phyloP scores from a whole-genome alignment of 208 protist genomes.

The Trypanosoma mega region DNA sequence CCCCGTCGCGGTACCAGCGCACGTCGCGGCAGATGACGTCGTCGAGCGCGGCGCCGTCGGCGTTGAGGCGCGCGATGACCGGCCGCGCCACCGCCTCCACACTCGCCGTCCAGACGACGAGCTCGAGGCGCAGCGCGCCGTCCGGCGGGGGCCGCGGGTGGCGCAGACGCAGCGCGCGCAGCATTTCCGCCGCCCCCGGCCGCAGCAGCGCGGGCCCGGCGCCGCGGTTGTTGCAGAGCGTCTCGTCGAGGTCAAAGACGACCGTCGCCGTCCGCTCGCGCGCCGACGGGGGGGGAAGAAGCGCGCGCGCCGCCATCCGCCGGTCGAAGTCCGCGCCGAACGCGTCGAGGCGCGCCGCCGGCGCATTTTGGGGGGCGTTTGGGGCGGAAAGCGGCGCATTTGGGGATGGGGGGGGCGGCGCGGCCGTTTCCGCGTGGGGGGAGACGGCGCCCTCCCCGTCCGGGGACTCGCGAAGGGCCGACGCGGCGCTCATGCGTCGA shows the following conservation, averaged over 20 bases:
- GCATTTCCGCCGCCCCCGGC: slow-evolving; percentile 61
- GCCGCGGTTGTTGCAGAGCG: slow-evolving; percentile 84
- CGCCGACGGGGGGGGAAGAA: slow-evolving; percentile 38
- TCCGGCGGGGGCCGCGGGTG: slow-evolving; percentile 38
- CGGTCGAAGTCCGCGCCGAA: neutral
- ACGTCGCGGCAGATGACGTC: slow-evolving; percentile 82
- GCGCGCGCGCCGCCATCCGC: slow-evolving; percentile 36
- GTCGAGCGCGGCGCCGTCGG: slow-evolving; percentile 67
- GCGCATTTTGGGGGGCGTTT: no score
- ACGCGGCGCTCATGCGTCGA: no score
- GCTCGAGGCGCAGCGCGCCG: slow-evolving; percentile 55
- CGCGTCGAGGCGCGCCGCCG: no score
- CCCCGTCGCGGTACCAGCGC: slow-evolving; percentile 80
- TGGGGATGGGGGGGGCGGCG: no score
- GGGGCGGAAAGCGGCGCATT: no score
- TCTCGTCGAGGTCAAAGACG: slow-evolving; percentile 92
- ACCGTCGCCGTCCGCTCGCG: slow-evolving; percentile 70
- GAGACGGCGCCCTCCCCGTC: no score
- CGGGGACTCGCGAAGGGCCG: no score
- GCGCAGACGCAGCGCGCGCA: slow-evolving; percentile 46
- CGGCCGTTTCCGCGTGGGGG: no score
- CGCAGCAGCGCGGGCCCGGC: slow-evolving; percentile 58
- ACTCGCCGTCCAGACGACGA: slow-evolving; percentile 90
- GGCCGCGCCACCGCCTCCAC: slow-evolving; percentile 70
- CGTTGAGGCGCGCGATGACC: slow-evolving; percentile 74